Evolutionary conservation across 306 rosid species (phyloP).

Genomic region (Quercus bicolor): DNA sequence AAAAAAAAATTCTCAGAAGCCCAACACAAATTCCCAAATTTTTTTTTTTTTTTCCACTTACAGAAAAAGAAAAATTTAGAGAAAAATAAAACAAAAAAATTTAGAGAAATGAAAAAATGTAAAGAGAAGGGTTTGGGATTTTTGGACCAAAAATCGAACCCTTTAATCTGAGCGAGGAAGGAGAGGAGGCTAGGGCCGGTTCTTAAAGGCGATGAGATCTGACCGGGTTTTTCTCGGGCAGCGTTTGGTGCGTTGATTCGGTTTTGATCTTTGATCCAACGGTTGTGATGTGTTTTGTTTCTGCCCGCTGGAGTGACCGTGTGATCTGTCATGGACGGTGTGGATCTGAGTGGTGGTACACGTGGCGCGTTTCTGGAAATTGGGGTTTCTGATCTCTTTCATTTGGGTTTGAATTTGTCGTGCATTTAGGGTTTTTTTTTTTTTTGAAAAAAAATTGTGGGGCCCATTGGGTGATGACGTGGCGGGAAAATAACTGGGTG

Average conservation of each 20-base stretch:
- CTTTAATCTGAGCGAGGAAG: constrained; percentile 75
- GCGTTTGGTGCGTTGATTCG: neutral
- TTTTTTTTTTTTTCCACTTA: too few species aligned
- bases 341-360: neutral
- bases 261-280: constrained; percentile 17
- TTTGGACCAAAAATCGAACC: constrained; percentile 22
- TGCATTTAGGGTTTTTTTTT: constrained; percentile 51
- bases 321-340: constrained; percentile 56
- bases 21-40: neutral
- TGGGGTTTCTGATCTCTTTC: neutral
- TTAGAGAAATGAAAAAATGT: neutral
- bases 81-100: neutral
- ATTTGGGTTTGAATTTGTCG: constrained; percentile 48
- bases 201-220: constrained; percentile 91
- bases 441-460: neutral
- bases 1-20: too few species aligned
- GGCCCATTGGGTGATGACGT: constrained; percentile 45
- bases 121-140: constrained; percentile 44
- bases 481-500: constrained; percentile 22
- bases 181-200: constrained; percentile 39
- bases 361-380: constrained; percentile 30
- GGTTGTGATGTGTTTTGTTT: neutral
- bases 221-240: constrained; percentile 64
- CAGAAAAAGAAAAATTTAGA: neutral
- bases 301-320: constrained; percentile 43